Evolutionary conservation across 202 grass and related monocot species (phyloP), one percentile per base, ranked within the genome.

Genomic region (Alloteropsis angusta): DNA sequence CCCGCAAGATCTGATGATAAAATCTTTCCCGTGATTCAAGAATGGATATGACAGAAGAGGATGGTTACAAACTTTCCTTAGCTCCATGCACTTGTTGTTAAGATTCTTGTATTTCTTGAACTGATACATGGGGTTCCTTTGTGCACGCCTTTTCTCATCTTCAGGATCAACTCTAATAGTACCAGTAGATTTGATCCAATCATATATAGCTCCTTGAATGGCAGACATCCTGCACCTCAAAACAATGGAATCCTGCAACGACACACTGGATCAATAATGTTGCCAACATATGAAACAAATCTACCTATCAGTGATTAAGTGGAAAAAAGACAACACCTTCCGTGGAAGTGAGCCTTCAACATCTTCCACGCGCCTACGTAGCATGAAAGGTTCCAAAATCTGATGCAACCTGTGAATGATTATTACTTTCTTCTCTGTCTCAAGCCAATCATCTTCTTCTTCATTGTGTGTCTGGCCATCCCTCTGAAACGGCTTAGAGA

Each of bases 331-430:
- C 57, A 46, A 4, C 82, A 93, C 96, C 96, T 99, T 99, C 35
- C 90, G 75, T 59, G 92, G 92, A 81, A 99, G 96, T 80, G 96
- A 99, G 60, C 96, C 96, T 90, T 99, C 96, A 71, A 99, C 96
- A 86, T 99, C 96, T 78, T 99, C 96, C 37, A 99, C 82, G 3
- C 92, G 92, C 52, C 90, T 90, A 45, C 96, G 86, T 71, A 99
- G 82, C 96, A 99, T 99, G 77, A 99, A 99, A 80, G 96, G 96
- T 72, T 99, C 96, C 82, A 99, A 84, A 80, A 99, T 99, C 79
- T 96, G 96, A 72, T 99, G 96, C 77, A 99, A 82, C 56, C 96
- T 87, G 57, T 99, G 96, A 80, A 99, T 99, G 54, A 96, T 91
- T 76, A 99, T 99, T 49, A 99, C 92, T 86, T 99, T 99, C 58